Base-by-base conservation (phyloP, 345 rosid genomes). In the Alliaria petiolata region DNA sequence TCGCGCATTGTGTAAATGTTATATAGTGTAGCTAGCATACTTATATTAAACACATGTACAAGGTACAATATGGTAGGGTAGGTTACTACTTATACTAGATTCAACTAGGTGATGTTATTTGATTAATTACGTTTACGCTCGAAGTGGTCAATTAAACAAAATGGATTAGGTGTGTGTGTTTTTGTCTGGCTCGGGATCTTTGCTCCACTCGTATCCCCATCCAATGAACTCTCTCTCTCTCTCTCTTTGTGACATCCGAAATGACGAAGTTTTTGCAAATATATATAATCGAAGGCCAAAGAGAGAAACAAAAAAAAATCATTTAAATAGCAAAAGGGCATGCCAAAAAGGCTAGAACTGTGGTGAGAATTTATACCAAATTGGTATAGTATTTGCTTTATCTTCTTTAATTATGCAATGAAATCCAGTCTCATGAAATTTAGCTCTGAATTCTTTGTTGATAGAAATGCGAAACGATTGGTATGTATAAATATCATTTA, bases 181-280 rank as follows among this genome's bases (percentile, higher is more conserved):
- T 70, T 74, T 74, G 73, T 59, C 78, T 59, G 43, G 62, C 55
- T 74, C 51, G 79, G 57, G 70, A 75, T 69, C 70, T 54, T 69
- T 53, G 54, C 65, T 62, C 79, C 75, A 69, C 70, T 75, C 65
- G 71, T 44, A 70, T 70, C 75, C 16, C 52, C 67, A 46, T 76
- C 76, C 76, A 76, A 70, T 76, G 55, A 70, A 26, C 33, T 55
- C n/a, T 70, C 76, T 56, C 34, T 12, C n/a, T n/a, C 14, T 64
- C 57, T 43, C 49, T 19, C 20, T 40, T 12, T 50, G 56, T 70
- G 80, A 76, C 76, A 76, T 69, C 70, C 46, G 20, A 57, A 64
- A 64, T 76, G 80, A 76, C 67, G 76, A 69, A 5, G 4, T 8
- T 30, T n/a, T 30, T 44, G 4, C 2, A 54, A 13, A 51, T 26